A percentile compares a stretch with the other conserved stretches of the same genome.
phyloP scores from a whole-genome alignment of 345 rosid genomes.

The Ricinus communis region DNA sequence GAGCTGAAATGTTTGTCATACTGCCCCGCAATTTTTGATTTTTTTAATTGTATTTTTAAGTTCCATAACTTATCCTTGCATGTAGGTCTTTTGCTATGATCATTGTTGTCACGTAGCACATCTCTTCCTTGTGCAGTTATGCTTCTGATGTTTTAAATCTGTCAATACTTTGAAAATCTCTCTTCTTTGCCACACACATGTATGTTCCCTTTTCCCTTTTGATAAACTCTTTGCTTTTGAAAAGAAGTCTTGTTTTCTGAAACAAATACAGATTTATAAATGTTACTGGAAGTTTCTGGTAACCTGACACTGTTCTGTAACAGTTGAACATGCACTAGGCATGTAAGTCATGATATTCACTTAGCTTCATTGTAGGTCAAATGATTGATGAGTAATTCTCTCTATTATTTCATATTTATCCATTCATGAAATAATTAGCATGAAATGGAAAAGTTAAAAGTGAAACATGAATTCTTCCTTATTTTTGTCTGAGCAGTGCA shows the following conservation, averaged over 20 bases:
- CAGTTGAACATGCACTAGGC: background rate
- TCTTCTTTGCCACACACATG: background rate
- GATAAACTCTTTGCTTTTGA: background rate
- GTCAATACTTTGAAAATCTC: background rate
- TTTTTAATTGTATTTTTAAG: background rate
- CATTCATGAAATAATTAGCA: background rate
- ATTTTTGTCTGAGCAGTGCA: background rate
- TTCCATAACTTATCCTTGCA: background rate
- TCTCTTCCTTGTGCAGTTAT: constrained; percentile 4
- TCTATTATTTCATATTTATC: background rate
- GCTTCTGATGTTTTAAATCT: background rate
- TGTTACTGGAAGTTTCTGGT: background rate
- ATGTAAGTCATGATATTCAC: background rate
- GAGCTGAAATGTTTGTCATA: background rate
- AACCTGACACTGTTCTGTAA: background rate
- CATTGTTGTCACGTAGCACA: background rate
- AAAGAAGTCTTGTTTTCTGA: background rate
- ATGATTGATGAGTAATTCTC: background rate
- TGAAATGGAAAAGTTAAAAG: background rate
- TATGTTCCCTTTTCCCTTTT: background rate
- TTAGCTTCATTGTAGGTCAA: background rate
- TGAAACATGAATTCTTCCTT: background rate
- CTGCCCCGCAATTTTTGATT: background rate
- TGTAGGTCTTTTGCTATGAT: background rate
- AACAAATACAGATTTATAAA: background rate